A percentile compares a stretch with the other conserved stretches of the same genome.
These are phyloP conservation scores for Populus euphratica DNA, from an alignment of 345 rosid species.

Conservation along the genomic window DNA sequence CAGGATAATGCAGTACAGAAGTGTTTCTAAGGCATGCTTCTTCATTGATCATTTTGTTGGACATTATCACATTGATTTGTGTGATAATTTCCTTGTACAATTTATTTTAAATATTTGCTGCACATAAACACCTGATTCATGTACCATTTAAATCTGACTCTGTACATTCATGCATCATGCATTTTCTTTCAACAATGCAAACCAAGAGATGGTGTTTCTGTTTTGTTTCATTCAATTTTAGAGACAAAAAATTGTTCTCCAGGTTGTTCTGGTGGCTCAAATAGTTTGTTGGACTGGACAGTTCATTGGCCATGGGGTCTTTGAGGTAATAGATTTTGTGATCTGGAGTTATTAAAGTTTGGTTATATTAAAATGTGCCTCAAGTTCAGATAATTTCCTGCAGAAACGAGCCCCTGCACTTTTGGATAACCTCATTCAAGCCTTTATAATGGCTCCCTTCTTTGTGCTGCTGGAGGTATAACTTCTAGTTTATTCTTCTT, in stretches of 20 bases:
- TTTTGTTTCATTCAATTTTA: neutral
- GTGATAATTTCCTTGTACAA: neutral
- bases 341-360: neutral
- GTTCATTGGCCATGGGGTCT: slow-evolving; percentile 60
- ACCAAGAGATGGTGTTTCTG: neutral
- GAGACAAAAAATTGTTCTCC: neutral
- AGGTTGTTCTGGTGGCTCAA: slow-evolving; percentile 56
- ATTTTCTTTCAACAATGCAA: neutral
- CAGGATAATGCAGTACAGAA: neutral
- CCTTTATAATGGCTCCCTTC: slow-evolving; percentile 64
- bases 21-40: neutral
- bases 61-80: neutral
- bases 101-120: neutral
- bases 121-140: neutral
- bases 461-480: slow-evolving; percentile 63
- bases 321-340: slow-evolving; percentile 40
- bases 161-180: neutral
- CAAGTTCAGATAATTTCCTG: slow-evolving; percentile 8
- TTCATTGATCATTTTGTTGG: neutral
- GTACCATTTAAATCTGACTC: neutral
- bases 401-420: slow-evolving; percentile 70
- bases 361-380: slow-evolving; percentile 2
- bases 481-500: neutral
- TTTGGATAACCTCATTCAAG: slow-evolving; percentile 54
- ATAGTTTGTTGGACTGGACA: slow-evolving; percentile 62